These are phyloP conservation scores for Alternaria brassicae DNA, from an alignment of 2,329 filamentous ascomycete genomes.

Conservation along the genomic window DNA sequence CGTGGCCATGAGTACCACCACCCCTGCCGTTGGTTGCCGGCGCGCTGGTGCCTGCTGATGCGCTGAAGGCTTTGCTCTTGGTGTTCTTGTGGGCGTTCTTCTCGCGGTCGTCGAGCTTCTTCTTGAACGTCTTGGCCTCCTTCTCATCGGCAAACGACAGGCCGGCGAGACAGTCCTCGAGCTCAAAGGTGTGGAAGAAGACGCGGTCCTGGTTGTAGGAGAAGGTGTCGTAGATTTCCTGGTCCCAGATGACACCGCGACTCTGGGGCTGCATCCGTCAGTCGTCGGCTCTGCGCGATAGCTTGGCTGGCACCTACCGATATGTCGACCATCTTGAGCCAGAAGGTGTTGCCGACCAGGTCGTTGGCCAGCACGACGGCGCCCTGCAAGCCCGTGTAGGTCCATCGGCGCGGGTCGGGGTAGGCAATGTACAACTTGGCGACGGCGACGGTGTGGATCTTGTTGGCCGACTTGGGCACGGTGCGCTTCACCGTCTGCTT, in stretches of 20 bases:
- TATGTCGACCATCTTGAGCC: constrained; percentile 96
- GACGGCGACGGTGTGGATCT: constrained; percentile 95
- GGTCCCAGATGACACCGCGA: constrained; percentile 54
- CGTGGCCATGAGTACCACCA: constrained; percentile 48
- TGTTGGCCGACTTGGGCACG: constrained; percentile 93
- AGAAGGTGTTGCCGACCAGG: constrained; percentile 92
- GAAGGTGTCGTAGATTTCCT: constrained; percentile 96
- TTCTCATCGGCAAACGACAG: constrained; percentile 96
- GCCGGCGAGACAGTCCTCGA: constrained; percentile 88
- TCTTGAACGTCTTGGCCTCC: constrained; percentile 94
- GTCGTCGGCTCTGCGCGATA: constrained; percentile 1
- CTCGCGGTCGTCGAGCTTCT: constrained; percentile 95
- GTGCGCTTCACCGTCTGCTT: constrained; percentile 95
- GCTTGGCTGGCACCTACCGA: constrained; percentile 68
- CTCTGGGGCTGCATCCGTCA: constrained; percentile 61
- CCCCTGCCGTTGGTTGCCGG: constrained; percentile 40
- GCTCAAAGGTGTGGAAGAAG: constrained; percentile 97
- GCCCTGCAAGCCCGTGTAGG: constrained; percentile 90
- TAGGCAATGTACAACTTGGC: constrained; percentile 93
- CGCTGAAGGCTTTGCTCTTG: constrained; percentile 74
- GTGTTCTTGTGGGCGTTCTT: constrained; percentile 94
- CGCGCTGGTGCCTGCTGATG: constrained; percentile 36
- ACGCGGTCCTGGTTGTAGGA: constrained; percentile 95
- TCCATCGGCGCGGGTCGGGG: constrained; percentile 86
- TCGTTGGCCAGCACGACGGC: constrained; percentile 92